Percentiles rank a stretch among this genome's conserved stretches.
Conservation (phyloP, 2,329 filamentous ascomycete genomes). For the Lecanicillium sp. region DNA sequence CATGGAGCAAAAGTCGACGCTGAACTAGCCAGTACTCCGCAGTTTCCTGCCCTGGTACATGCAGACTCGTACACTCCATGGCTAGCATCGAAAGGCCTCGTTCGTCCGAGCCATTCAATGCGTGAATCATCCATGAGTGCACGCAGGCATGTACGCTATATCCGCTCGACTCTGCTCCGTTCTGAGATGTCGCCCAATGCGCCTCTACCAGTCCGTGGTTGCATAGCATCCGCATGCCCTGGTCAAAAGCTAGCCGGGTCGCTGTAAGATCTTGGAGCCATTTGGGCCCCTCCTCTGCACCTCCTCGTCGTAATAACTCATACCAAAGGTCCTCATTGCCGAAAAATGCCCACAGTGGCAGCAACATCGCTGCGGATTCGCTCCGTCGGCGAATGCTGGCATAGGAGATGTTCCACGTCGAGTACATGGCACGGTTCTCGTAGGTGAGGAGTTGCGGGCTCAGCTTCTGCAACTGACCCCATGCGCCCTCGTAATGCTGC, state of each 20-base stretch:
- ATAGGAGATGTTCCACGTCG: conserved; percentile 31
- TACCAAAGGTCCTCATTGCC: conserved; percentile 35
- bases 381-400: conserved; percentile 22
- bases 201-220: conserved; percentile 20
- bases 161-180: conserved; percentile 12
- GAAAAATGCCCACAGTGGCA: conserved; percentile 34
- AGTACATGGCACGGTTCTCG: conserved; percentile 21
- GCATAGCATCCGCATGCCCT: conserved; percentile 19
- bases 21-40: conserved; percentile 12
- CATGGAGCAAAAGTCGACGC: conserved; percentile 14
- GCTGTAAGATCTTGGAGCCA: conserved; percentile 18
- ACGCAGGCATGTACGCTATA: conserved; percentile 26
- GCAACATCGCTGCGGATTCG: conserved; percentile 20
- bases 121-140: conserved; percentile 21
- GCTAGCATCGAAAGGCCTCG: conserved; percentile 4
- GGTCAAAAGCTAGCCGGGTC: conserved; percentile 15
- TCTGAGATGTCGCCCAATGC: conserved; percentile 8
- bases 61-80: conserved; percentile 7
- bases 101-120: conserved; percentile 15
- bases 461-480: conserved; percentile 23
- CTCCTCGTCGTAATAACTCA: conserved; percentile 24
- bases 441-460: conserved; percentile 21
- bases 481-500: conserved; percentile 27
- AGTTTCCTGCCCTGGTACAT: conserved; percentile 7
- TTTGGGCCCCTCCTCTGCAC: conserved; percentile 4